These are phyloP conservation scores for Russula abietina DNA, from an alignment of 768 basidiomycete species.

Conservation along the genomic window DNA sequence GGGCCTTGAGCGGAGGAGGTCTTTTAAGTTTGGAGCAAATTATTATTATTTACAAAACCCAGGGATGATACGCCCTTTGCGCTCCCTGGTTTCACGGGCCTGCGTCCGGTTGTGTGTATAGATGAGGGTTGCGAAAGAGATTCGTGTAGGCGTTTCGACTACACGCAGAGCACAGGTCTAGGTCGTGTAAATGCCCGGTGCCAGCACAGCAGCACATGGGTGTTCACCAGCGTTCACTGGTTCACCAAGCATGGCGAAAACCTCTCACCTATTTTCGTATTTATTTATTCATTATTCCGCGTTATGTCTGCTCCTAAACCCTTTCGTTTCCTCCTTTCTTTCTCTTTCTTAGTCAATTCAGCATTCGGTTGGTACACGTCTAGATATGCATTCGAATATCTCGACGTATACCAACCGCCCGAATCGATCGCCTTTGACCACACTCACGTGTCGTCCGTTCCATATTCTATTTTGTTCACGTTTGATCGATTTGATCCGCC, in stretches of 20 bases:
- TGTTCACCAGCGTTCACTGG: too few relatives aligned
- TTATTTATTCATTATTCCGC: not conserved
- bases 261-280: conserved; percentile 9
- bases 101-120: not conserved
- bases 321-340: too few relatives aligned
- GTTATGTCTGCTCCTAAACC: too few relatives aligned
- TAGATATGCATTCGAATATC: too few relatives aligned
- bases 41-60: not conserved
- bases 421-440: too few relatives aligned
- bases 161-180: not conserved
- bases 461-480: too few relatives aligned
- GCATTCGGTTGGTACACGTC: too few relatives aligned
- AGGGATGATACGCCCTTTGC: too few relatives aligned
- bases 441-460: too few relatives aligned
- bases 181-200: not conserved
- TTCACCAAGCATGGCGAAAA: conserved; percentile 12
- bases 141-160: not conserved
- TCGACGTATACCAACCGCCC: too few relatives aligned
- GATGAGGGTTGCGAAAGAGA: not conserved
- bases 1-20: not conserved
- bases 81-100: not conserved
- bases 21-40: conserved; percentile 13
- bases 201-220: conserved; percentile 15
- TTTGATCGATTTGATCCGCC: too few relatives aligned
- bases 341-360: too few relatives aligned